Base-by-base conservation (phyloP, 2,329 filamentous ascomycete species). In the Fusarium sp. region DNA sequence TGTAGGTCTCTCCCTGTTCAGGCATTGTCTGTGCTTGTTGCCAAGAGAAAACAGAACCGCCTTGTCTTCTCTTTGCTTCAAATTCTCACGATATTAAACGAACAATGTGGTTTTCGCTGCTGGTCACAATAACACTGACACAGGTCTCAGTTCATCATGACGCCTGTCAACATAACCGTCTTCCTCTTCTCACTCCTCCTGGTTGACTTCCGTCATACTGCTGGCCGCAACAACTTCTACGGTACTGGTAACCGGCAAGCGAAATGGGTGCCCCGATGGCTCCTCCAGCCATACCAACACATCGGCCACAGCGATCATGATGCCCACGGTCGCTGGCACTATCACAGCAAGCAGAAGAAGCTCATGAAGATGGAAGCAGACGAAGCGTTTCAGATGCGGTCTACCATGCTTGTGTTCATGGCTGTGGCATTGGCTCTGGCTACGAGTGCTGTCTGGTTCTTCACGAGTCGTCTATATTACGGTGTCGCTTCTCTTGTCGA, bases 131-230 rank as follows among this genome's bases (percentile, higher is more conserved):
- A 46, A 33, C 45, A 49, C 63, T 74, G 44, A 75, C 73, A 60
- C 20, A 29, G 29, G 31, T 35, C 42, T 39, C 63, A 84, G 65
- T 41, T 68, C 25, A 73, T 93, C 73, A 84, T 91, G 81, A 91
- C 90, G 1, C 90, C 91, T 12, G 73, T 93, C 68, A 85, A 89
- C 71, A 88, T 92, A 78, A 83, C 89, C 55, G 87, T 89, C 27
- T 92, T 93, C 80, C 79, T 93, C 45, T 49, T 92, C 71, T 92
- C 91, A 4, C 86, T 93, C 49, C 85, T 86, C 77, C 80, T 92
- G 56, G 86, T 93, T 46, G 90, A 93, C 81, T 82, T 86, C 55
- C 84, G 84, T 64, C 83, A 89, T 85, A 81, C 88, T 75, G 76
- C 84, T 76, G 77, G 84, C 79, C 84, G 90, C 80, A 82, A 81